Percentiles rank a stretch among this genome's conserved stretches.
Evolutionary conservation across 202 grass and related monocot species (phyloP).

Genomic region (Carex arenaria): DNA sequence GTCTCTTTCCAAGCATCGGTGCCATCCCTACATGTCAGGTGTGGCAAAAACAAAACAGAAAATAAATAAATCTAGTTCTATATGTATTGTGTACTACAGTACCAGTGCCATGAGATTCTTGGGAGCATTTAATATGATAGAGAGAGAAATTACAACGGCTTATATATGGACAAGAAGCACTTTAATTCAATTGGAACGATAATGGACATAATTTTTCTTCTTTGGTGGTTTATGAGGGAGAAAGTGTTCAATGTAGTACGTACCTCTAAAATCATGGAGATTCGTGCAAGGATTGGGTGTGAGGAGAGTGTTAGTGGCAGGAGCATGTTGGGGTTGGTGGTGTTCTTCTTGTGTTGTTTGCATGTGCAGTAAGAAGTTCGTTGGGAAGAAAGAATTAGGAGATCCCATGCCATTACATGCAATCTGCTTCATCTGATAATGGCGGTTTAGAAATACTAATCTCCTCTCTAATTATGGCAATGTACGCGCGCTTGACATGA

Average conservation of each 20-base stretch:
- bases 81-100: neutral
- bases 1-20: slow-evolving; percentile 75
- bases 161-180: too few relatives aligned
- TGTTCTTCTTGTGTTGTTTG: slow-evolving; percentile 62
- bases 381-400: slow-evolving; percentile 65
- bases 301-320: slow-evolving; percentile 39
- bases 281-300: slow-evolving; percentile 42
- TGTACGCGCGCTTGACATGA: neutral
- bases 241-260: neutral
- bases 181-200: neutral
- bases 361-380: slow-evolving; percentile 87
- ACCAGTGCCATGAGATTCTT: neutral
- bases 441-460: neutral
- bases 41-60: neutral
- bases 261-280: slow-evolving; percentile 78
- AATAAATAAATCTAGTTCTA: neutral
- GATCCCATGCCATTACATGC: slow-evolving; percentile 84
- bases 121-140: neutral
- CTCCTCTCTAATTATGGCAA: neutral
- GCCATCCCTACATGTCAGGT: slow-evolving; percentile 44
- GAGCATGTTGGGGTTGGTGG: slow-evolving; percentile 24
- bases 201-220: neutral
- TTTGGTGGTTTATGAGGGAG: neutral
- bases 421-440: slow-evolving; percentile 51
- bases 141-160: neutral